These are phyloP conservation scores for Exophiala alcalophila DNA, from an alignment of 2,329 filamentous ascomycete genomes.

Conservation along the genomic window DNA sequence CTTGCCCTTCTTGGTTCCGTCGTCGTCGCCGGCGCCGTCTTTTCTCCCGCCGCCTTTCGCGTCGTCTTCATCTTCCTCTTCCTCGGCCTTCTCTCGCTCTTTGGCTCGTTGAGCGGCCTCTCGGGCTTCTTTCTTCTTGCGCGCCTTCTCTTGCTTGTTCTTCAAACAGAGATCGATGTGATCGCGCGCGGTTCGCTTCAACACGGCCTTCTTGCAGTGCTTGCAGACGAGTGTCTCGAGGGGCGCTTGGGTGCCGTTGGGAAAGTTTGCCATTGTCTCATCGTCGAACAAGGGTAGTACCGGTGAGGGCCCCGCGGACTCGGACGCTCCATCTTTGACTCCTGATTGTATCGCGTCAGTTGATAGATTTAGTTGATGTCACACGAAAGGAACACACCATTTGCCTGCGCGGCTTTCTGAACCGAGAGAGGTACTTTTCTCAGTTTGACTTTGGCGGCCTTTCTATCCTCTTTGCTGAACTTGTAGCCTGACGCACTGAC, in stretches of 20 bases:
- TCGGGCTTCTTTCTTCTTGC: slow-evolving; percentile 71
- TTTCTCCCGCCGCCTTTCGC: slow-evolving; percentile 49
- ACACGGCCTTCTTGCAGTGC: slow-evolving; percentile 85
- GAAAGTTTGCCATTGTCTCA: slow-evolving; percentile 72
- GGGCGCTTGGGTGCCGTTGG: slow-evolving; percentile 54
- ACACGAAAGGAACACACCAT: slow-evolving; percentile 28
- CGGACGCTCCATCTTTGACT: slow-evolving; percentile 31
- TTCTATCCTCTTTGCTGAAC: slow-evolving; percentile 45
- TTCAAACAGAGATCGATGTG: slow-evolving; percentile 83
- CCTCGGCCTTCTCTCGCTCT: slow-evolving; percentile 46
- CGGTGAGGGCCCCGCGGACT: slow-evolving; percentile 39
- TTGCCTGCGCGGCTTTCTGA: slow-evolving; percentile 39
- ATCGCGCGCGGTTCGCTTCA: slow-evolving; percentile 69
- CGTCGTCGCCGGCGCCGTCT: slow-evolving; percentile 18
- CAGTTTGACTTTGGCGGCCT: slow-evolving; percentile 45
- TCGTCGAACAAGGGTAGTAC: slow-evolving; percentile 65
- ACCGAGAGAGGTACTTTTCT: slow-evolving; percentile 39
- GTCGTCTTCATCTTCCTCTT: slow-evolving; percentile 46
- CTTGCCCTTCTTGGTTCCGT: slow-evolving; percentile 31
- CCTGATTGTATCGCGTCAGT: slow-evolving; percentile 3
- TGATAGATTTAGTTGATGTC: neutral
- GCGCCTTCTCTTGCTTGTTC: slow-evolving; percentile 77
- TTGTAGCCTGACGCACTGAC: slow-evolving; percentile 47
- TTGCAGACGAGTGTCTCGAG: slow-evolving; percentile 79
- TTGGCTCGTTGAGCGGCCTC: slow-evolving; percentile 66